Evolutionary conservation across 306 rosid species (phyloP).

Genomic region (Gillenia trifoliata): DNA sequence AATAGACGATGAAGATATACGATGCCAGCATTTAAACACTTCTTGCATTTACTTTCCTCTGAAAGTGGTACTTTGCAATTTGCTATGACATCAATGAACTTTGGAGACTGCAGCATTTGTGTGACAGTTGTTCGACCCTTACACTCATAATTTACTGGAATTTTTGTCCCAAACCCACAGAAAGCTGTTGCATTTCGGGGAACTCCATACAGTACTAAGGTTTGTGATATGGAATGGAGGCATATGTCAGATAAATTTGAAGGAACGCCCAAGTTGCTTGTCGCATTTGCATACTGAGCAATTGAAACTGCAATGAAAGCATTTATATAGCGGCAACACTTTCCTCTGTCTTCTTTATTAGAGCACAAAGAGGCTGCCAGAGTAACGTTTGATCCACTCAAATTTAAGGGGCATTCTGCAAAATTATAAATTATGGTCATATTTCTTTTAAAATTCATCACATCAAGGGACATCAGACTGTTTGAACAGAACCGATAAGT

Average conservation of each 20-base stretch:
- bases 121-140: slow-evolving; percentile 69
- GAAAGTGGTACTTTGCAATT: slow-evolving; percentile 64
- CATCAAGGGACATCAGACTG: neutral
- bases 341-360: slow-evolving; percentile 56
- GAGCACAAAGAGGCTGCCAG: slow-evolving; percentile 76
- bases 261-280: slow-evolving; percentile 75
- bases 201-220: slow-evolving; percentile 69
- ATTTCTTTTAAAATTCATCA: neutral
- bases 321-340: slow-evolving; percentile 93
- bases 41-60: slow-evolving; percentile 63
- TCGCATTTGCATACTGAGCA: slow-evolving; percentile 72
- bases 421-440: slow-evolving; percentile 10
- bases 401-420: slow-evolving; percentile 92
- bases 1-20: slow-evolving; percentile 63
- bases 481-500: neutral
- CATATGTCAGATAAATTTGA: slow-evolving; percentile 56
- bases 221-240: slow-evolving; percentile 62
- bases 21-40: slow-evolving; percentile 77
- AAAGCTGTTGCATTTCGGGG: slow-evolving; percentile 64
- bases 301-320: slow-evolving; percentile 78
- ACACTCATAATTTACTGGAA: slow-evolving; percentile 77
- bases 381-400: slow-evolving; percentile 72
- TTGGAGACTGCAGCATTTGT: slow-evolving; percentile 83
- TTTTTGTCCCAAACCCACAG: slow-evolving; percentile 88
- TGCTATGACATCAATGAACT: slow-evolving; percentile 52